phyloP scores from a whole-genome alignment of 495 filamentous ascomycete species.

The Trichocladium antarcticum region DNA sequence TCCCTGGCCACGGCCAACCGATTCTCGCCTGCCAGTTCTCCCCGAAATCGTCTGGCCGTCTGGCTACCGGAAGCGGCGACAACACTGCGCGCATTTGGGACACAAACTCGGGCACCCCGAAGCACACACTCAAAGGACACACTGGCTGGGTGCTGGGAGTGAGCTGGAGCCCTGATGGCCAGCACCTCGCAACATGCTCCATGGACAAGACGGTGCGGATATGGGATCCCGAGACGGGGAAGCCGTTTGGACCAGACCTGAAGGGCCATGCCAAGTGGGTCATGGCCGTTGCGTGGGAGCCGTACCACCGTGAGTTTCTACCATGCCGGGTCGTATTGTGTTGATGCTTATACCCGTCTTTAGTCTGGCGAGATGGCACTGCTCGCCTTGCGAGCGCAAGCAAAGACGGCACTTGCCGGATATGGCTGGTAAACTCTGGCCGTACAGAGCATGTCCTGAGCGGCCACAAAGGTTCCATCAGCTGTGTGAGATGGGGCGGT shows the following conservation, averaged over 20 bases:
- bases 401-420: constrained; percentile 78
- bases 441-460: constrained; percentile 70
- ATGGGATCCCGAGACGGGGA: constrained; percentile 80
- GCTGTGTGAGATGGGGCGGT: constrained; percentile 91
- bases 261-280: constrained; percentile 92
- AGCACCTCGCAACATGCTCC: constrained; percentile 75
- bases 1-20: constrained; percentile 82
- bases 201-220: constrained; percentile 88
- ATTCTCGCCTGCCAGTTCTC: constrained; percentile 88
- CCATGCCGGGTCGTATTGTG: too few species aligned
- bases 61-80: constrained; percentile 87
- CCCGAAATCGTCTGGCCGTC: constrained; percentile 61
- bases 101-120: constrained; percentile 84
- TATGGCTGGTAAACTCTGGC: constrained; percentile 76
- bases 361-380: constrained; percentile 55
- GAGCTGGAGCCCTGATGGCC: constrained; percentile 73
- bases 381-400: constrained; percentile 77
- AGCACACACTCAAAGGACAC: constrained; percentile 84
- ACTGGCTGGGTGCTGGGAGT: constrained; percentile 87
- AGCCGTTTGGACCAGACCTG: constrained; percentile 60
- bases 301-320: constrained; percentile 52
- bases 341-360: background rate
- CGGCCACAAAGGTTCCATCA: constrained; percentile 79
- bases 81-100: constrained; percentile 91
- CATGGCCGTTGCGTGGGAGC: constrained; percentile 81